A percentile compares a stretch with the other conserved stretches of the same genome.
These are phyloP conservation scores for Diaporthe vaccinii DNA, from an alignment of 2,329 filamentous ascomycete genomes.

Conservation along the genomic window DNA sequence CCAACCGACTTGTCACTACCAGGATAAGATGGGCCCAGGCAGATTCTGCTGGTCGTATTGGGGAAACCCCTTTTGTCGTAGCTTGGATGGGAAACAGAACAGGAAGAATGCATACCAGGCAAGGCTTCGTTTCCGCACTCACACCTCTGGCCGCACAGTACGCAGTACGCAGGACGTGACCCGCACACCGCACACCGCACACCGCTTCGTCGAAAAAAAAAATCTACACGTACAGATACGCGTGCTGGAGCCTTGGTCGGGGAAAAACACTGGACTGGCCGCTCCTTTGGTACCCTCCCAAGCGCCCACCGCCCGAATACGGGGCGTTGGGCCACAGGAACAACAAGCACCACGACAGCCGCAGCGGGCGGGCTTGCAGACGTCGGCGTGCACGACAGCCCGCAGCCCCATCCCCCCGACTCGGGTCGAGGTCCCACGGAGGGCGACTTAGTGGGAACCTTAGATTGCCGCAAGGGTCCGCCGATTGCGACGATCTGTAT, in stretches of 20 bases:
- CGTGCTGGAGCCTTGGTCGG: slow-evolving; percentile 12
- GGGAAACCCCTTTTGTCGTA: neutral
- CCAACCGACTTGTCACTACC: neutral
- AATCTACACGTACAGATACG: slow-evolving; percentile 4
- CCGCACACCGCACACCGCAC: slow-evolving; percentile 11
- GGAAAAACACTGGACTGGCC: slow-evolving; percentile 9
- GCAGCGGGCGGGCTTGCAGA: slow-evolving; percentile 1
- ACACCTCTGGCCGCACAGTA: slow-evolving; percentile 16
- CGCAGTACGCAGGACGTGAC: slow-evolving; percentile 10
- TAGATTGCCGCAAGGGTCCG: slow-evolving; percentile 30
- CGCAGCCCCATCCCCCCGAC: slow-evolving; percentile 29
- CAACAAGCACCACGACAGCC: slow-evolving; percentile 21
- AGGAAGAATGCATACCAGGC: neutral
- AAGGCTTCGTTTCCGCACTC: slow-evolving; percentile 14
- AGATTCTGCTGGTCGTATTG: neutral
- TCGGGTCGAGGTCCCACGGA: slow-evolving; percentile 27
- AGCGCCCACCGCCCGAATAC: slow-evolving; percentile 5
- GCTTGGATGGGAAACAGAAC: neutral
- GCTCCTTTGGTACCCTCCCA: neutral
- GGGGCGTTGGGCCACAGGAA: slow-evolving; percentile 15
- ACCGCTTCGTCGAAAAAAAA: slow-evolving; percentile 14
- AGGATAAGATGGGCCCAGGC: neutral
- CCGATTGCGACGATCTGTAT: slow-evolving; percentile 33
- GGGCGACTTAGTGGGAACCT: slow-evolving; percentile 17
- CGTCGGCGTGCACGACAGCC: slow-evolving; percentile 26